phyloP scores from a whole-genome alignment of 192 early-diverging fungal genomes.

The Neocallimastix lanati region DNA sequence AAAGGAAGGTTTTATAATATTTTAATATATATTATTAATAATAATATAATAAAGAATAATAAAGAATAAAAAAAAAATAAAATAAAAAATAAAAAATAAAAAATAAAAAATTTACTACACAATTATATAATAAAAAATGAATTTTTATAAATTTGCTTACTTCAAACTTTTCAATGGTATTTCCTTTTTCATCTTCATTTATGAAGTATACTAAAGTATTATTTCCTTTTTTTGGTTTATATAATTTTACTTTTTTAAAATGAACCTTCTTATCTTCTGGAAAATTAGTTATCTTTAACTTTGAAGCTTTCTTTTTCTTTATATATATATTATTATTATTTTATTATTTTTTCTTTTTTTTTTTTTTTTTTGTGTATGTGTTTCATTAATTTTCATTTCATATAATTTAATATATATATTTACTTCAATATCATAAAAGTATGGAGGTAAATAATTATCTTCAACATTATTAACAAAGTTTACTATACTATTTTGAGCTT shows the following conservation, averaged over 20 bases:
- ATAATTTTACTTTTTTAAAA: not conserved
- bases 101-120: too few relatives aligned
- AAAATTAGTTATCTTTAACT: not conserved
- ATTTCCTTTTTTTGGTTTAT: not conserved
- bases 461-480: not conserved
- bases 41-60: not conserved
- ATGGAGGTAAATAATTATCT: not conserved
- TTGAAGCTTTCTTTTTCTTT: not conserved
- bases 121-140: too few relatives aligned
- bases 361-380: too few relatives aligned
- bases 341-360: too few relatives aligned
- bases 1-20: too few relatives aligned
- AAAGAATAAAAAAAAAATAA: too few relatives aligned
- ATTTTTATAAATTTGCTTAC: not conserved
- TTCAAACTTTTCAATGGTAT: not conserved
- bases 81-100: too few relatives aligned
- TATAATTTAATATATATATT: too few relatives aligned
- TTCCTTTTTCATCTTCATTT: not conserved
- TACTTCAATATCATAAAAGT: not conserved
- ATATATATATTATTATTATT: too few relatives aligned
- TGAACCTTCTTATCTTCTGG: not conserved
- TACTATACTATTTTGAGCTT: not conserved
- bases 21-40: too few relatives aligned
- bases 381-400: too few relatives aligned
- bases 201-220: not conserved